These are phyloP conservation scores for Dothistroma pini DNA, from an alignment of 2,329 filamentous ascomycete genomes.

Conservation along the genomic window DNA sequence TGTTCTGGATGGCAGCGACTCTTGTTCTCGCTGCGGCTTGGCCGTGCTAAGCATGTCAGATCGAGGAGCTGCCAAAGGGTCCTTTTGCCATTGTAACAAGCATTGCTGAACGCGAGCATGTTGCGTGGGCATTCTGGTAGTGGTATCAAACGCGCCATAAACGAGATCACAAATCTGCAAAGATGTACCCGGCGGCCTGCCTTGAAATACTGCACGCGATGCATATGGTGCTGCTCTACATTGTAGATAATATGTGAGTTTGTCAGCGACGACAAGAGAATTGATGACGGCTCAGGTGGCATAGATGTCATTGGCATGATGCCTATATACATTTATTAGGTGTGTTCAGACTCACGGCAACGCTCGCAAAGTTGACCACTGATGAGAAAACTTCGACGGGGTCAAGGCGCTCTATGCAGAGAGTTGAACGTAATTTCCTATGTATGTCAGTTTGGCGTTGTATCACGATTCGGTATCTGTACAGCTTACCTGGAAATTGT, in stretches of 20 bases:
- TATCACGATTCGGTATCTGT: background rate
- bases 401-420: slow-evolving; percentile 26
- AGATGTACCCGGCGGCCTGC: background rate
- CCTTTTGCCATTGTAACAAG: background rate
- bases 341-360: background rate
- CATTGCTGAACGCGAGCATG: background rate
- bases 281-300: background rate
- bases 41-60: background rate
- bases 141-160: background rate
- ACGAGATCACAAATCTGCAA: background rate
- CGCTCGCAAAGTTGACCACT: background rate
- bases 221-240: background rate
- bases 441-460: slow-evolving; percentile 5
- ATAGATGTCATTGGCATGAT: background rate
- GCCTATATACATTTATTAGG: slow-evolving; percentile 4
- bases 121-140: background rate
- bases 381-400: background rate
- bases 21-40: background rate
- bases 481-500: slow-evolving; percentile 77
- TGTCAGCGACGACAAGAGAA: background rate
- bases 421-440: slow-evolving; percentile 49
- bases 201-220: background rate
- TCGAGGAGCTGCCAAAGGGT: background rate
- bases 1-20: background rate
- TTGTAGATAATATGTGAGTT: background rate